phyloP scores from a whole-genome alignment of 1,284 basidiomycete genomes.

The Tausonia pullulans region DNA sequence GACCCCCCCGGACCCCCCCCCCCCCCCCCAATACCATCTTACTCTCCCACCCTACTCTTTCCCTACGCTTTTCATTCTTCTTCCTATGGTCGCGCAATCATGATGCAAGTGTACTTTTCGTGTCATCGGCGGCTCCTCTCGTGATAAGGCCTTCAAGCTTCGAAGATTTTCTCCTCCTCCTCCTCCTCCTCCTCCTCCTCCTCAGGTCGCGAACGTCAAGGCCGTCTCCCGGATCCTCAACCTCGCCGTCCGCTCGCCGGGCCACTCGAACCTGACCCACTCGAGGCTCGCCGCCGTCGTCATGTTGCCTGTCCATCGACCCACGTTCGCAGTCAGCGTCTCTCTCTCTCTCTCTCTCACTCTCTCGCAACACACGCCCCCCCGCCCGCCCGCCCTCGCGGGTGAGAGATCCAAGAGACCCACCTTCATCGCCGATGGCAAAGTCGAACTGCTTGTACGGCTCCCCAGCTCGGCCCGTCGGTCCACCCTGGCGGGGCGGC shows the following conservation, averaged over 20 bases:
- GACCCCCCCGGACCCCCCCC: too few species aligned
- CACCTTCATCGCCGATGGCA: conserved; percentile 40
- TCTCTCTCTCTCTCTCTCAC: too few species aligned
- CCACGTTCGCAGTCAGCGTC: conserved; percentile 2
- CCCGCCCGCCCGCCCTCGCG: too few species aligned
- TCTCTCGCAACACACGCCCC: too few species aligned
- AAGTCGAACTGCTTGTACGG: conserved; percentile 77
- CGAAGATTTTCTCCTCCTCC: neutral
- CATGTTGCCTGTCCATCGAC: conserved; percentile 47
- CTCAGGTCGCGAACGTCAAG: conserved; percentile 66
- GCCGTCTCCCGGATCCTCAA: conserved; percentile 67
- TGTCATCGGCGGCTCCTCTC: too few species aligned
- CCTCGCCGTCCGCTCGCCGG: conserved; percentile 63
- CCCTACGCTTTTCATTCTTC: too few species aligned
- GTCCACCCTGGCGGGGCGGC: conserved; percentile 74
- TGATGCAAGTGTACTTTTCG: too few species aligned
- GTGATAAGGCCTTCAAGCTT: too few species aligned
- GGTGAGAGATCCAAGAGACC: conserved; percentile 17
- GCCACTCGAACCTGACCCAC: conserved; percentile 70
- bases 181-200: neutral
- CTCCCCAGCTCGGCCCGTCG: conserved; percentile 48
- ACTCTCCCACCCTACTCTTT: too few species aligned
- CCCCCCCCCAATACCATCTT: too few species aligned
- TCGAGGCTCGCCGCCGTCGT: conserved; percentile 57
- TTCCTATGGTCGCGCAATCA: too few species aligned